Evolutionary conservation across 345 rosid genomes (phyloP), one percentile per base, ranked within the genome.

Genomic region (Leavenworthia alabamica): DNA sequence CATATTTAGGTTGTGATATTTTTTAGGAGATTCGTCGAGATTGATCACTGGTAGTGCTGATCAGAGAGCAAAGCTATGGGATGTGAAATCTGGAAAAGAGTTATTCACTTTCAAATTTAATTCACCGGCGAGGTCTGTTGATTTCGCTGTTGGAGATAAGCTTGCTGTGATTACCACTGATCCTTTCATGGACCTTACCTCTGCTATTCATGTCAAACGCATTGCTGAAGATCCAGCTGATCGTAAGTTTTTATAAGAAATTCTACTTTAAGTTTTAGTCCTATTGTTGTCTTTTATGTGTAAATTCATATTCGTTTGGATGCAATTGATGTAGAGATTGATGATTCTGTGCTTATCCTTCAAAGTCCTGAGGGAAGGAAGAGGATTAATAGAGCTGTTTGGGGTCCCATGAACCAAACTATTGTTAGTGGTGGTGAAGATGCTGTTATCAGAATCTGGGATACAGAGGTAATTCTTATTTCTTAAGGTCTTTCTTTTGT

Each of bases 1-100:
- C 22, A 20, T n/a, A n/a, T n/a, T n/a, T n/a, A n/a, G n/a, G n/a
- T 27, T 39, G 27, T 57, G 27, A 33, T n/a, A n/a, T 3, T 22
- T 68, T 10, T 35, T 64, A 90, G 96, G 97, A 56, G 95, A 93
- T 67, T 93, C 97, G 14, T 63, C 19, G 78, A 70, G 14, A 19
- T 79, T 93, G 62, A 82, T 93, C 5, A 89, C 99, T 1, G 94
- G 95, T 20, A 89, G 96, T 74, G 99, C 99, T 5, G 99, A 93
- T 68, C 94, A 86, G 82, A 75, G 89, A 14, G 96, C 73, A 5
- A 93, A 86, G 86, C 73, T 93, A 0, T 93, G 99, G 99, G 77
- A 84, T 72, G 96, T 93, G 50, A 76, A 84, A 60, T 75, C 86
- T 1, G 99, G 97, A 26, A 32, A 72, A 17, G 89, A 81, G 33